A percentile compares a stretch with the other conserved stretches of the same genome.
Evolutionary conservation across 129 eudicot species (phyloP).

Genomic region (Rutidosis leptorrhynchoides): DNA sequence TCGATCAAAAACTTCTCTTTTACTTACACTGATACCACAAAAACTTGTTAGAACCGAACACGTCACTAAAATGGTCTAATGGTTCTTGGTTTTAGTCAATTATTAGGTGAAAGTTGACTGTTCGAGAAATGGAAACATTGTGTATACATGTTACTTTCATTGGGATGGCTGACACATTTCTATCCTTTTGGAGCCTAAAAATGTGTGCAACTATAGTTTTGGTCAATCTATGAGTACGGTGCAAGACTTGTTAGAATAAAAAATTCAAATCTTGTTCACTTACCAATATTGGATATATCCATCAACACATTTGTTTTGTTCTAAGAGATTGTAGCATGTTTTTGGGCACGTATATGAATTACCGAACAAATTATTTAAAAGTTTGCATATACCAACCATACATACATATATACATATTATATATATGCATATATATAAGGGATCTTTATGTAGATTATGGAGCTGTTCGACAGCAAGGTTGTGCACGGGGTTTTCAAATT

Average conservation of each 20-base stretch:
- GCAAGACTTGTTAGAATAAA: not conserved
- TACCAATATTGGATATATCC: not conserved
- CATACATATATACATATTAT: no score
- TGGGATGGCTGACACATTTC: not conserved
- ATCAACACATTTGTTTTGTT: not conserved
- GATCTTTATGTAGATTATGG: not conserved
- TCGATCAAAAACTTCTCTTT: no score
- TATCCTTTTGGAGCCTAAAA: conserved; percentile 11
- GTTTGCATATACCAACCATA: not conserved
- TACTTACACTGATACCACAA: no score
- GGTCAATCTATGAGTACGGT: conserved; percentile 17
- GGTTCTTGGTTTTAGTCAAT: conserved; percentile 1
- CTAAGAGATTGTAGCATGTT: not conserved
- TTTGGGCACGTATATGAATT: not conserved
- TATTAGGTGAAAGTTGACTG: conserved; percentile 1
- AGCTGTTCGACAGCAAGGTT: no score
- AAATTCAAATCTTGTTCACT: conserved; percentile 3
- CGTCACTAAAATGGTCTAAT: no score
- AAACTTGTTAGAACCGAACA: no score
- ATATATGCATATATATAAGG: not conserved
- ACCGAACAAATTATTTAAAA: not conserved
- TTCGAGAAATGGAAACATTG: not conserved
- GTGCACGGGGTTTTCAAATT: no score
- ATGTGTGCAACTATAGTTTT: not conserved
- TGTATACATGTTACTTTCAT: not conserved